These are phyloP conservation scores for Isabelozyma gotoi DNA, from an alignment of 805 yeast genomes.

Conservation along the genomic window DNA sequence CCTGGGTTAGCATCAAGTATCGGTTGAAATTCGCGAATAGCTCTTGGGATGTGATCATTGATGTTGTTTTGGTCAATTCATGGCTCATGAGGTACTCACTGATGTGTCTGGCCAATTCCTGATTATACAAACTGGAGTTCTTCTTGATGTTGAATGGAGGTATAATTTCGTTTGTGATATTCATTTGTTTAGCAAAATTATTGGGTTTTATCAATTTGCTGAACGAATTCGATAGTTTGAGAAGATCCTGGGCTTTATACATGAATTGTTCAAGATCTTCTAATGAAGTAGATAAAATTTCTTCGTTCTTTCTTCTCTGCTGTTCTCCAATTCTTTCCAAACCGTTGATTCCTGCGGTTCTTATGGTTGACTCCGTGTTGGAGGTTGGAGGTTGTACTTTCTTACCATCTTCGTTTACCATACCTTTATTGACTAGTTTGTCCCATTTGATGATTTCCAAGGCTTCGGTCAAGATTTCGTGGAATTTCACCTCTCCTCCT, in stretches of 20 bases:
- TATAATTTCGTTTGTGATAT: slow-evolving; percentile 8
- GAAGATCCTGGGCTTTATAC: slow-evolving; percentile 75
- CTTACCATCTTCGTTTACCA: slow-evolving; percentile 29
- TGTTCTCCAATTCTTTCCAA: slow-evolving; percentile 58
- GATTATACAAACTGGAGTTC: slow-evolving; percentile 41
- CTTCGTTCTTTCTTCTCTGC: slow-evolving; percentile 56
- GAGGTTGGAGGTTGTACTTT: slow-evolving; percentile 2
- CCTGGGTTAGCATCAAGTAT: slow-evolving; percentile 32
- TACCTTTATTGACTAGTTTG: slow-evolving; percentile 29
- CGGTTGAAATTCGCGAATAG: slow-evolving; percentile 43
- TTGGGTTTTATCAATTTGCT: slow-evolving; percentile 15
- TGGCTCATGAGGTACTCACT: slow-evolving; percentile 59
- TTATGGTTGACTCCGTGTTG: slow-evolving; percentile 5
- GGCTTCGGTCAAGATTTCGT: slow-evolving; percentile 37
- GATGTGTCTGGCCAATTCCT: slow-evolving; percentile 76
- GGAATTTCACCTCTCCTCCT: slow-evolving; percentile 61
- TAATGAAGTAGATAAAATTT: slow-evolving; percentile 64
- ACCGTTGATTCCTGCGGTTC: slow-evolving; percentile 65
- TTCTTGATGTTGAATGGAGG: slow-evolving; percentile 38
- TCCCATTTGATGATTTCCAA: slow-evolving; percentile 57
- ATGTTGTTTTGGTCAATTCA: slow-evolving; percentile 27
- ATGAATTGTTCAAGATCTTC: slow-evolving; percentile 75
- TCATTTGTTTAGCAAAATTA: not conserved
- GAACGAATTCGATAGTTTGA: slow-evolving; percentile 52
- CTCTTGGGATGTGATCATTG: slow-evolving; percentile 43